Conservation (phyloP, 345 rosid genomes). For the Mangifera indica region DNA sequence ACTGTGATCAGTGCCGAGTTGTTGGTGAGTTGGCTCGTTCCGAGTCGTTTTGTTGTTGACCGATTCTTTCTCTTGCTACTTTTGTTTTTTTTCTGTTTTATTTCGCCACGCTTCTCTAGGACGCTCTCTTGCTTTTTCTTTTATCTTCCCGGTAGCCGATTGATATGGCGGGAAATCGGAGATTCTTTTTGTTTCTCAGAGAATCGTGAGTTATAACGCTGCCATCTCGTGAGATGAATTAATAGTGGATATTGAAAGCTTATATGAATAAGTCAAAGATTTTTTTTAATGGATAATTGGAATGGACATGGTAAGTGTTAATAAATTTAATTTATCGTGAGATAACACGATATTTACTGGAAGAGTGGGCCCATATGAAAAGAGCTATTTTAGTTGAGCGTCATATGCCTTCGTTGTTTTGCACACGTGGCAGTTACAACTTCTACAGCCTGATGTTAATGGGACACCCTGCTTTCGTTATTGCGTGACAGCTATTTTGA, state of each 20-base stretch:
- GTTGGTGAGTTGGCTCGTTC: conserved; percentile 58
- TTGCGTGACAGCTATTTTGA: conserved; percentile 16
- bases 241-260: neutral
- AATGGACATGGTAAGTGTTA: neutral
- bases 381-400: neutral
- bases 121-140: conserved; percentile 1
- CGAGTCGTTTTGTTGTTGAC: conserved; percentile 25
- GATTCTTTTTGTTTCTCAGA: neutral
- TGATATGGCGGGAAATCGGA: conserved; percentile 31
- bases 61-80: conserved; percentile 14
- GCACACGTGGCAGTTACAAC: conserved; percentile 2
- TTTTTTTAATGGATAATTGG: neutral
- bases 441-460: neutral
- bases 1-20: conserved; percentile 80
- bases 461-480: neutral
- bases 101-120: conserved; percentile 19
- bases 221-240: conserved; percentile 15
- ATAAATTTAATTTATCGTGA: neutral
- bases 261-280: neutral
- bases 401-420: neutral
- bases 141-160: conserved; percentile 26
- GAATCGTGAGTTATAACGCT: neutral
- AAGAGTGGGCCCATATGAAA: conserved; percentile 17
- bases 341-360: neutral
- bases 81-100: conserved; percentile 7